These are phyloP conservation scores for Hypomyces rosellus DNA, from an alignment of 2,329 filamentous ascomycete genomes.

Conservation along the genomic window DNA sequence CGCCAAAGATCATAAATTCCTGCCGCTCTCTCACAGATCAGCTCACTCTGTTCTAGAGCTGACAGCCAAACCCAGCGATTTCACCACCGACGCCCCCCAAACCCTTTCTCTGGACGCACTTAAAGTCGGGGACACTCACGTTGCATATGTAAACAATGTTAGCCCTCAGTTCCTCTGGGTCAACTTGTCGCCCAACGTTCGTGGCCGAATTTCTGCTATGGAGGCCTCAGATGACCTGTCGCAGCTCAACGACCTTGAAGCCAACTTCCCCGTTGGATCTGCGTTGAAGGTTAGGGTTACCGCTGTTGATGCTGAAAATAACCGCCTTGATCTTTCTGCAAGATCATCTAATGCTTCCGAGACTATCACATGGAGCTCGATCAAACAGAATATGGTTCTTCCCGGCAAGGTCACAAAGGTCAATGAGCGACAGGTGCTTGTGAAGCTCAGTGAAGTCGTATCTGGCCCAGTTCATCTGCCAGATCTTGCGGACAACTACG, in stretches of 20 bases:
- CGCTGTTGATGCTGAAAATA: conserved; percentile 63
- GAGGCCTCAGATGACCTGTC: conserved; percentile 86
- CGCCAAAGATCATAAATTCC: conserved; percentile 80
- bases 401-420: conserved; percentile 80
- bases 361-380: conserved; percentile 58
- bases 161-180: conserved; percentile 78
- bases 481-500: conserved; percentile 82
- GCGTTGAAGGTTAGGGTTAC: conserved; percentile 77
- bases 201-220: conserved; percentile 74
- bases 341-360: conserved; percentile 46
- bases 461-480: conserved; percentile 75
- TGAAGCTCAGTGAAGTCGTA: conserved; percentile 76
- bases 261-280: conserved; percentile 84
- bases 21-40: conserved; percentile 82
- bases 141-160: conserved; percentile 90
- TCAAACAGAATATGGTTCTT: conserved; percentile 75
- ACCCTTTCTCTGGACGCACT: conserved; percentile 67
- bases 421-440: conserved; percentile 73
- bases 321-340: conserved; percentile 77
- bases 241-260: conserved; percentile 64
- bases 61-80: conserved; percentile 67
- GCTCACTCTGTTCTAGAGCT: conserved; percentile 82
- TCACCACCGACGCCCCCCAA: conserved; percentile 38
- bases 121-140: conserved; percentile 61
- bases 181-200: conserved; percentile 80